phyloP scores from a whole-genome alignment of 345 rosid genomes.

The Psidium guajava region DNA sequence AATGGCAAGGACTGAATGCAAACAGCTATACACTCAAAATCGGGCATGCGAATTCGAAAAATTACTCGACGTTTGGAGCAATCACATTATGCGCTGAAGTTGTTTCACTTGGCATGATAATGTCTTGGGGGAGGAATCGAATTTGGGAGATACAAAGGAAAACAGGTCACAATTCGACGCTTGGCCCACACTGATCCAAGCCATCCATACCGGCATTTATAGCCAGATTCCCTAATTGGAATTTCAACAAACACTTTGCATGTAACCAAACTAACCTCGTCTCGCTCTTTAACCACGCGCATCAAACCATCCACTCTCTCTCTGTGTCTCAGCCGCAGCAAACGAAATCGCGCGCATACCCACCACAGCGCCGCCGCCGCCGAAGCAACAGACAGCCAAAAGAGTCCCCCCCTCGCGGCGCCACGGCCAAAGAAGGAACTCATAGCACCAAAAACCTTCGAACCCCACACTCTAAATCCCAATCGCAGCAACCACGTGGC shows the following conservation, averaged over 20 bases:
- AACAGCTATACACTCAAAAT: too few relatives aligned
- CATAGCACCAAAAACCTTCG: background rate
- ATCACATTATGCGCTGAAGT: background rate
- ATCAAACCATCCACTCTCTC: background rate
- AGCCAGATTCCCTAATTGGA: background rate
- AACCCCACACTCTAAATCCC: background rate
- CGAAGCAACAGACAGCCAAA: background rate
- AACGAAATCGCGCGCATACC: background rate
- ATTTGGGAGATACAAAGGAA: background rate
- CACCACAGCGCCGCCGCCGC: background rate
- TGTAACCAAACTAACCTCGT: slow-evolving; percentile 1
- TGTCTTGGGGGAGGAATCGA: background rate
- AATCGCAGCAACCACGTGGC: background rate
- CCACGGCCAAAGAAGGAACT: background rate
- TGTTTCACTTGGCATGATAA: background rate
- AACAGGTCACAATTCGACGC: background rate
- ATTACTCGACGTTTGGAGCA: background rate
- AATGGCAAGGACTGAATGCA: background rate
- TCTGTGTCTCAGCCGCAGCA: background rate
- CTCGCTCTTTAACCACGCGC: slow-evolving; percentile 3
- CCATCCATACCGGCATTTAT: background rate
- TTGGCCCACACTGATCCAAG: background rate
- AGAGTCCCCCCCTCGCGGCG: background rate
- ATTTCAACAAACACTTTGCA: slow-evolving; percentile 1
- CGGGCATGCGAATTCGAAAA: background rate